phyloP scores from a whole-genome alignment of 345 rosid genomes.

The Populus deltoides region DNA sequence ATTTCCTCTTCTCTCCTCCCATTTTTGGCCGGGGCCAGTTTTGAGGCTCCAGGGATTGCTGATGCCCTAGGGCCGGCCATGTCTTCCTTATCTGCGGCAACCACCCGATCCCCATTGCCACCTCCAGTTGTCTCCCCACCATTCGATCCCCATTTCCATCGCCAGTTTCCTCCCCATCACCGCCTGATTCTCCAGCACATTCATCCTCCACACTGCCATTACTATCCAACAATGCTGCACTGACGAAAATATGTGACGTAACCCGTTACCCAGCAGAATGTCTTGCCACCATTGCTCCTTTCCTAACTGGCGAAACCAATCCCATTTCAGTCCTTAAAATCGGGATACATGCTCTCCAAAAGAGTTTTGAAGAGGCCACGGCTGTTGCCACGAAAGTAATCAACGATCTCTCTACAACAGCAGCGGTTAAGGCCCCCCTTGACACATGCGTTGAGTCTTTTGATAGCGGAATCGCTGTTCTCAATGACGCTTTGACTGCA shows the following conservation, averaged over 20 bases:
- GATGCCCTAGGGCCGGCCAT: not conserved
- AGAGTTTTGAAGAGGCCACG: not conserved
- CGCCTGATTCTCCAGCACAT: not conserved
- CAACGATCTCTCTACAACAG: not conserved
- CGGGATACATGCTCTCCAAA: conserved; percentile 11
- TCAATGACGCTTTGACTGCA: conserved; percentile 2
- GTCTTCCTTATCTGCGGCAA: not conserved
- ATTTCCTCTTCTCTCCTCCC: not conserved
- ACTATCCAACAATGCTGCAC: not conserved
- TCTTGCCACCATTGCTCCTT: not conserved
- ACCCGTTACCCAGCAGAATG: conserved; percentile 10
- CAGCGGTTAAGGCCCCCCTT: not conserved
- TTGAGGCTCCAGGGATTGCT: no score
- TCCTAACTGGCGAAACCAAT: not conserved
- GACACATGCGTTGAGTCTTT: conserved; percentile 15
- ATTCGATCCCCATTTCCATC: no score
- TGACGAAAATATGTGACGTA: not conserved
- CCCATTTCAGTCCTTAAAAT: conserved; percentile 10
- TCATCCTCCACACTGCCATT: not conserved
- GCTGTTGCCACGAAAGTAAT: not conserved
- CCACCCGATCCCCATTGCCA: not conserved
- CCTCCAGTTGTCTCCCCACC: not conserved
- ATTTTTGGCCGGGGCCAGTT: not conserved
- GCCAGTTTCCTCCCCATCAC: not conserved
- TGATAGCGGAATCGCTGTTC: not conserved